Conservation (phyloP, 2,329 filamentous ascomycete genomes). For the Thermochaetoides dissita region DNA sequence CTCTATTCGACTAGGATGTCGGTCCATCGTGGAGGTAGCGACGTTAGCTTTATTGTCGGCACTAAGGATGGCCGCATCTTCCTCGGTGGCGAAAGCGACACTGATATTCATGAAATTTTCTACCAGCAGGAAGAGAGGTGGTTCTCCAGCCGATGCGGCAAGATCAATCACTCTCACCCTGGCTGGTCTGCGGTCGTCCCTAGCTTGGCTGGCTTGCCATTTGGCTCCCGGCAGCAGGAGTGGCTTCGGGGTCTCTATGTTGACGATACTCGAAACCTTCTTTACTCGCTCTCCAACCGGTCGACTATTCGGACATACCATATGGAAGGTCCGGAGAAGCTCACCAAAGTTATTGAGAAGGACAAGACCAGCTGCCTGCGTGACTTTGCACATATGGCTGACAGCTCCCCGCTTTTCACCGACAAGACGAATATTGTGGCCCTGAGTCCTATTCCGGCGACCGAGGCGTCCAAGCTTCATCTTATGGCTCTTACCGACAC, state of each 20-base stretch:
- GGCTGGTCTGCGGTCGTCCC: slow-evolving; percentile 55
- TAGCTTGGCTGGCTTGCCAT: slow-evolving; percentile 28
- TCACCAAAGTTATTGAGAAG: slow-evolving; percentile 53
- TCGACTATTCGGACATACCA: slow-evolving; percentile 89
- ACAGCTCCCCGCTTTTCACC: slow-evolving; percentile 55
- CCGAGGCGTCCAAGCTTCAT: slow-evolving; percentile 70
- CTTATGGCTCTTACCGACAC: slow-evolving; percentile 83
- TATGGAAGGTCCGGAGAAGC: slow-evolving; percentile 52
- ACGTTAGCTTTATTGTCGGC: slow-evolving; percentile 65
- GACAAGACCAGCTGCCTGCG: slow-evolving; percentile 45
- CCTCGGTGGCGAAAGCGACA: slow-evolving; percentile 67
- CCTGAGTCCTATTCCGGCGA: slow-evolving; percentile 69
- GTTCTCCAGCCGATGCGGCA: slow-evolving; percentile 80
- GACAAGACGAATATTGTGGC: slow-evolving; percentile 62
- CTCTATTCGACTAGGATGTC: slow-evolving; percentile 85
- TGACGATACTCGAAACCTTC: slow-evolving; percentile 73
- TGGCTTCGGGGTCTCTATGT: slow-evolving; percentile 66
- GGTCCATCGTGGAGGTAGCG: slow-evolving; percentile 59
- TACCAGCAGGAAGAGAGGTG: slow-evolving; percentile 97
- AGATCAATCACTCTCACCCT: slow-evolving; percentile 72
- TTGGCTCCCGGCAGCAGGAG: slow-evolving; percentile 38
- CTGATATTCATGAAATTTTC: slow-evolving; percentile 83
- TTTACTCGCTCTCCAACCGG: slow-evolving; percentile 79
- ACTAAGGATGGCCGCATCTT: slow-evolving; percentile 85
- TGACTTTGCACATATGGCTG: slow-evolving; percentile 77